phyloP scores from a whole-genome alignment of 768 basidiomycete genomes.

The Tricholoma bakamatsutake region DNA sequence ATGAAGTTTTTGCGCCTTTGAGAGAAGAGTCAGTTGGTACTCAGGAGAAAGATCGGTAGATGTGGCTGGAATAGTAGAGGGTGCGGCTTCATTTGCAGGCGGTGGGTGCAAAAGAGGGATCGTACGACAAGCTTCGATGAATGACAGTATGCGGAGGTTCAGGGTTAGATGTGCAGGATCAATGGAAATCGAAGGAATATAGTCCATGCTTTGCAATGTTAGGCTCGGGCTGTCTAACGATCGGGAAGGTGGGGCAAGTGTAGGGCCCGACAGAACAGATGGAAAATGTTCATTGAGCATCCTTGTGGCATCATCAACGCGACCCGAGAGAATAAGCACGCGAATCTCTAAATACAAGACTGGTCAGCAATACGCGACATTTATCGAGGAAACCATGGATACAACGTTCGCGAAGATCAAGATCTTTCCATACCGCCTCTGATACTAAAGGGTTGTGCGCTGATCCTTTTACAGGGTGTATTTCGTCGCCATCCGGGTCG shows the following conservation, averaged over 20 bases:
- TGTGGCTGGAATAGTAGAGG: not conserved
- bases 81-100: not conserved
- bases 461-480: constrained; percentile 24
- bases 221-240: constrained; percentile 6
- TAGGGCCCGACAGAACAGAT: constrained; percentile 35
- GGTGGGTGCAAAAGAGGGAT: constrained; percentile 48
- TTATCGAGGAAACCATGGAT: not conserved
- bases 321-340: constrained; percentile 63
- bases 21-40: constrained; percentile 45
- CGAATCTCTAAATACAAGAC: constrained; percentile 53
- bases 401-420: constrained; percentile 50
- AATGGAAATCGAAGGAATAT: constrained; percentile 55
- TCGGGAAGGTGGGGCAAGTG: constrained; percentile 26
- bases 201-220: constrained; percentile 35
- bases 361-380: not conserved
- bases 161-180: constrained; percentile 72
- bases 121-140: constrained; percentile 81
- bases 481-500: constrained; percentile 68
- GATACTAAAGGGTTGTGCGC: constrained; percentile 20
- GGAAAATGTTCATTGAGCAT: constrained; percentile 74
- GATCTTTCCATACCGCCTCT: constrained; percentile 36
- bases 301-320: constrained; percentile 63
- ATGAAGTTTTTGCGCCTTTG: constrained; percentile 62
- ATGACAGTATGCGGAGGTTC: constrained; percentile 82
- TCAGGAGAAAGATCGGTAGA: constrained; percentile 27